These are phyloP conservation scores for Exophiala dermatitidis DNA, from an alignment of 2,329 filamentous ascomycete genomes.

Conservation along the genomic window DNA sequence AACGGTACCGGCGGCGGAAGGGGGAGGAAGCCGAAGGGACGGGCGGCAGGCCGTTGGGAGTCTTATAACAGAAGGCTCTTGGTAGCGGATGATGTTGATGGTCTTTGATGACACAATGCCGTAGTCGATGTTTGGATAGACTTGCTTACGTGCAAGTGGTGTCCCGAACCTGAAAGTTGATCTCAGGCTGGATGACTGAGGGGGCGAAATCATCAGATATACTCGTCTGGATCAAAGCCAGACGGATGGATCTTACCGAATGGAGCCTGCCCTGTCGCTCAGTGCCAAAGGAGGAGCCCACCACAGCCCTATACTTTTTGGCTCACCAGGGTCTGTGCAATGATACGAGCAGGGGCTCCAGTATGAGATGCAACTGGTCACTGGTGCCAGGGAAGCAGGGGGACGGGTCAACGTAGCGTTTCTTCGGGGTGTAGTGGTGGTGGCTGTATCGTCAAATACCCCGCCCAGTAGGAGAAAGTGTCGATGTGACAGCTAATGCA, in stretches of 20 bases:
- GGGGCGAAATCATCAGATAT: slow-evolving; percentile 25
- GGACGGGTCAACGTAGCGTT: slow-evolving; percentile 2
- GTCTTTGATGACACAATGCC: too few species aligned
- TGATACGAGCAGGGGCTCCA: background rate
- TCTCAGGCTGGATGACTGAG: slow-evolving; percentile 11
- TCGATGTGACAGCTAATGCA: slow-evolving; percentile 16
- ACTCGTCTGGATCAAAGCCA: slow-evolving; percentile 9
- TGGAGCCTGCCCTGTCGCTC: slow-evolving; percentile 12
- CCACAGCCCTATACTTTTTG: slow-evolving; percentile 7
- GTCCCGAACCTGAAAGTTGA: slow-evolving; percentile 3
- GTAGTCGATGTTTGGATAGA: too few species aligned
- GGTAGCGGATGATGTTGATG: too few species aligned
- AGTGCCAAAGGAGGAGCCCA: slow-evolving; percentile 8
- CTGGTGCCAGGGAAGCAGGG: slow-evolving; percentile 4
- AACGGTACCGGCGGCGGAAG: slow-evolving; percentile 3
- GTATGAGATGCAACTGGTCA: background rate
- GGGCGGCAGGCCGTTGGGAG: background rate
- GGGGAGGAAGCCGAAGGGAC: background rate
- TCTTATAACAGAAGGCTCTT: background rate
- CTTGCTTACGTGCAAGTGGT: background rate
- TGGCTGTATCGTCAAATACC: slow-evolving; percentile 8
- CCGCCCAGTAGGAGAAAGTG: background rate
- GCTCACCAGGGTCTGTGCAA: slow-evolving; percentile 1
- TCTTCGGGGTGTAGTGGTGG: slow-evolving; percentile 9
- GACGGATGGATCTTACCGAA: slow-evolving; percentile 14